These are phyloP conservation scores for Ophiostoma triangulosporum DNA, from an alignment of 2,329 filamentous ascomycete genomes.

Conservation along the genomic window DNA sequence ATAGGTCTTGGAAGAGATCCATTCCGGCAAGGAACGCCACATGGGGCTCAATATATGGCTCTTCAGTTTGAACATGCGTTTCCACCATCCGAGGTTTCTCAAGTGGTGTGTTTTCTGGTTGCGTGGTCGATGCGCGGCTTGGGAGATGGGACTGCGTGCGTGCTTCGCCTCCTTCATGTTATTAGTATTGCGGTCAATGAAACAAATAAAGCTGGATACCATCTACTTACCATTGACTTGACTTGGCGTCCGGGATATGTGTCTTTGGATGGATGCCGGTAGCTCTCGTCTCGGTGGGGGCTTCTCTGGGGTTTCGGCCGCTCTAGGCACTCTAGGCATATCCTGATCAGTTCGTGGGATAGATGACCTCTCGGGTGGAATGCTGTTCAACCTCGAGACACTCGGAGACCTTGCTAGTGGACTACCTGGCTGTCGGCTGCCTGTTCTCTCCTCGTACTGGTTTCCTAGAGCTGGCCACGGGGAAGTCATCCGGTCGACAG, in stretches of 20 bases:
- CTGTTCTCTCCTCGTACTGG: background rate
- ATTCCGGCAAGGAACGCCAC: conserved; percentile 1
- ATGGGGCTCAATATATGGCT: background rate
- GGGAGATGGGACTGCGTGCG: background rate
- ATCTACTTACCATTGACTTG: background rate
- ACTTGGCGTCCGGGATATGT: conserved; percentile 8
- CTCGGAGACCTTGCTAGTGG: background rate
- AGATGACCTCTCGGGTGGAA: background rate
- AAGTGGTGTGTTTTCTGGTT: background rate
- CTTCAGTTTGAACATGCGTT: conserved; percentile 7
- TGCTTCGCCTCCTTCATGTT: background rate
- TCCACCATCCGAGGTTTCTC: background rate
- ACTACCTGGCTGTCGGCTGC: background rate
- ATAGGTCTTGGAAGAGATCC: conserved; percentile 6
- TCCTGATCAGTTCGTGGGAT: background rate
- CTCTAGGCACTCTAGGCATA: background rate
- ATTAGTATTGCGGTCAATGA: background rate
- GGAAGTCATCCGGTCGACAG: background rate
- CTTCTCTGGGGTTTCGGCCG: background rate
- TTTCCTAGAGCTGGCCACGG: background rate
- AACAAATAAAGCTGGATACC: background rate
- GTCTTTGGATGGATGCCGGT: conserved; percentile 6
- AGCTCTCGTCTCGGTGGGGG: conserved; percentile 12
- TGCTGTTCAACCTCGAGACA: background rate
- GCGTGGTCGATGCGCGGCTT: background rate